Evolutionary conservation across 2,329 filamentous ascomycete genomes (phyloP), one percentile per base, ranked within the genome.

Genomic region (Aspergillus neotritici): DNA sequence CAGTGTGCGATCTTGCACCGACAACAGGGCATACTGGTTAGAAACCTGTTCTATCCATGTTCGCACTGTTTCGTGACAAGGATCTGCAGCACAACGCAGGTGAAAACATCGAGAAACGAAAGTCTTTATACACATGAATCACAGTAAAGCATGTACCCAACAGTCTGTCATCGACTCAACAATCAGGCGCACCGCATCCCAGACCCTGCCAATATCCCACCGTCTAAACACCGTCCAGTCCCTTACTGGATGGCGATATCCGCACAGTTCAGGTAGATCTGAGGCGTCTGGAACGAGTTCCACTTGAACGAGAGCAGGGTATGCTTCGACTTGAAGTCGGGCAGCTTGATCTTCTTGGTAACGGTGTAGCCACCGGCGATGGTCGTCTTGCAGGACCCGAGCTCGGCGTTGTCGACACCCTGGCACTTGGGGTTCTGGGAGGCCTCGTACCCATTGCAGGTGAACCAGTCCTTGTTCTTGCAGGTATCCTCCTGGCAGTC

Each of bases 341-440:
- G 74, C 21, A 77, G 66, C 55, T 68, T 68, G 53, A 78, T 67
- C 62, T 71, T 70, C 62, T 75, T 75, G 11, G 71, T 71, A 8
- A 78, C 74, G 0, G 71, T 74, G 53, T 76, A 78, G 0, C 75
- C 75, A 4, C 74, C 75, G 0, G 75, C 65, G 34, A 78, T 78
- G 12, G 69, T 72, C 0, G 75, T 78, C 39, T 62, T 68, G 56
- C 74, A 78, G 0, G 71, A 74, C n/a, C 64, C 61, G 1, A 71
- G 56, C 0, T 61, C 47, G 0, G 72, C 62, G 30, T 61, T 61
- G 47, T 76, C 73, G 21, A 77, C 75, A 2, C 72, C 73, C 50
- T 74, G 56, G 11, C 68, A 62, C 46, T 52, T 45, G 31, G 51
- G 41, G 17, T 43, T 42, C 15, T 29, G 33, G 5, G 42, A 28